Base-by-base conservation (phyloP, 176 grass and related monocot genomes). In the Rhipidocladum racemiflorum region DNA sequence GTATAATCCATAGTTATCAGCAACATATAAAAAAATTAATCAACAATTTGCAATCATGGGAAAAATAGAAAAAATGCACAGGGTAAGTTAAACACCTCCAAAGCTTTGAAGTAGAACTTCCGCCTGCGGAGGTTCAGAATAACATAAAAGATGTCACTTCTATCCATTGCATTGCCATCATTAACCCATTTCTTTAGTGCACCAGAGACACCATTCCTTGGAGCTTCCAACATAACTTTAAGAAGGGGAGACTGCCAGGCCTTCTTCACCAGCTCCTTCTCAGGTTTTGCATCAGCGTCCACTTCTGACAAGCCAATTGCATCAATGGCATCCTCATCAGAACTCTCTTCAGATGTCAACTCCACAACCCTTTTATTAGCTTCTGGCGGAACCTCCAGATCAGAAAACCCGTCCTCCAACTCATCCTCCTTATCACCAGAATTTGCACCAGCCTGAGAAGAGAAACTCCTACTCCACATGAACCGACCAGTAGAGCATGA, bases 371-470 rank as follows among this genome's bases (percentile, higher is more conserved):
- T 72, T 43, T 88, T 74, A 34, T 49, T 70, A 86, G 87, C 85
- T 78, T 91, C 91, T 1, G 86, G 74, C 7, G 85, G 73, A 44
- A 81, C 78, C 25, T 95, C 92, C 5, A 95, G 80, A 87, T 99
- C 92, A 85, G 96, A 93, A 88, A 99, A 95, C 21, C 91, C 93
- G 8, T 99, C 85, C 49, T 88, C 87, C 35, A 89, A 79, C 77
- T 83, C 87, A 78, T 89, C 76, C 4, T 84, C 79, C n/a, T 86
- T 88, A 69, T 87, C 73, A 87, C 64, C 82, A 59, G 91, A 90
- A 63, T 80, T 91, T 78, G 68, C 30, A 65, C 87, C 68, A 20
- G 72, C 81, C 66, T 95, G 76, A 63, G 96, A 93, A 67, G 96
- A 91, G 76, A 99, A 84, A 75, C 81, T 80, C 81, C 89, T 81